These are phyloP conservation scores for Lathyrus tuberosus DNA, from an alignment of 306 rosid species.

Conservation along the genomic window DNA sequence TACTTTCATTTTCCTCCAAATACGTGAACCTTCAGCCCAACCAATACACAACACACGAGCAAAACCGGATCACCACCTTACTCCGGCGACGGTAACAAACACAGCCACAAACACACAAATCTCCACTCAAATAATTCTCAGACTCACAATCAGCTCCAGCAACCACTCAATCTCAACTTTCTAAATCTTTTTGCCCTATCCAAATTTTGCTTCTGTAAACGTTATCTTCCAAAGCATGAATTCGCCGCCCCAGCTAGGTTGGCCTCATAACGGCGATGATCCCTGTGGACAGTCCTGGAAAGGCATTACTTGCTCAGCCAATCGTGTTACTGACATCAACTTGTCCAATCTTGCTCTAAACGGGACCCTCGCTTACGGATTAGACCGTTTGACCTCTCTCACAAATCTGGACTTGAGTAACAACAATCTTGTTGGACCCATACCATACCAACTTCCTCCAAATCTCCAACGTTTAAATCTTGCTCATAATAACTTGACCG, in stretches of 20 bases:
- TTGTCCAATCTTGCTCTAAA: slow-evolving; percentile 68
- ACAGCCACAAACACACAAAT: too few relatives aligned
- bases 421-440: slow-evolving; percentile 70
- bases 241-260: slow-evolving; percentile 72
- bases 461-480: slow-evolving; percentile 65
- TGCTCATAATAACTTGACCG: slow-evolving; percentile 67
- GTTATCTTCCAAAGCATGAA: slow-evolving; percentile 56
- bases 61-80: too few relatives aligned
- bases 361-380: slow-evolving; percentile 64
- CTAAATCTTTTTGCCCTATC: too few relatives aligned
- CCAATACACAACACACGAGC: too few relatives aligned
- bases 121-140: too few relatives aligned
- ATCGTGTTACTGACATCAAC: slow-evolving; percentile 74
- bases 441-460: slow-evolving; percentile 81
- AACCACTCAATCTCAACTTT: too few relatives aligned
- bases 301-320: slow-evolving; percentile 74
- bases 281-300: slow-evolving; percentile 93
- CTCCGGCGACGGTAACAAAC: too few relatives aligned
- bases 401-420: slow-evolving; percentile 79
- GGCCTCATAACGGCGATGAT: slow-evolving; percentile 73
- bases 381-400: slow-evolving; percentile 56
- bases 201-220: slow-evolving; percentile 59
- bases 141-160: too few relatives aligned
- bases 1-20: too few relatives aligned
- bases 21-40: too few relatives aligned